Conservation (phyloP, 257 asterid genomes). For the Salvia miltiorrhiza region DNA sequence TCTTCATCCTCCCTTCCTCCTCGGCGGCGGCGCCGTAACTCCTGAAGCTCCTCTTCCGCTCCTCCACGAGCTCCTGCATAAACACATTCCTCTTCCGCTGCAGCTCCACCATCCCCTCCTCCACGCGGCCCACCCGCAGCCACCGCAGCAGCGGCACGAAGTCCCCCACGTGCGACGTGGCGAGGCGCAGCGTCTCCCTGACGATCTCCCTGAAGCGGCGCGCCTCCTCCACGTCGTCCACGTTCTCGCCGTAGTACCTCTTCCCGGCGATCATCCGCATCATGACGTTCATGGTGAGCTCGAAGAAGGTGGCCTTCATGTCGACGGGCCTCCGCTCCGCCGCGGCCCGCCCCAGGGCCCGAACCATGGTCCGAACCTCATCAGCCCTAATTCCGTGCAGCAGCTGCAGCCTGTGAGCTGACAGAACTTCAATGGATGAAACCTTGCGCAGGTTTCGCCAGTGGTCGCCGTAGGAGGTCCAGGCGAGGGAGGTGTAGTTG, state of each 20-base stretch:
- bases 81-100: constrained; percentile 40
- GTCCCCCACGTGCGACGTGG: constrained; percentile 30
- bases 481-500: constrained; percentile 45
- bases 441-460: constrained; percentile 63
- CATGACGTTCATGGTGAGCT: constrained; percentile 41
- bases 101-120: constrained; percentile 34
- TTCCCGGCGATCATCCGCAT: constrained; percentile 61
- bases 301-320: constrained; percentile 42
- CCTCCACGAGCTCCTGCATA: constrained; percentile 49
- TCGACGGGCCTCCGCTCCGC: constrained; percentile 27
- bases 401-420: constrained; percentile 49
- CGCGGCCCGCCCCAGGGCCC: constrained; percentile 21
- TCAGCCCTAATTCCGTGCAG: constrained; percentile 50
- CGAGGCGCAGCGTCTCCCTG: constrained; percentile 27
- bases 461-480: constrained; percentile 58
- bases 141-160: constrained; percentile 44
- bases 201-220: constrained; percentile 41
- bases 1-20: constrained; percentile 29
- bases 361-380: constrained; percentile 46
- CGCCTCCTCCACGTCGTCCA: constrained; percentile 43
- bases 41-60: constrained; percentile 26
- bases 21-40: constrained; percentile 4
- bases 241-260: constrained; percentile 40
- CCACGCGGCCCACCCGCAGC: constrained; percentile 39
- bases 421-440: constrained; percentile 47